Conservation (phyloP, 179 eudicot species). For the Nepenthes alata region DNA sequence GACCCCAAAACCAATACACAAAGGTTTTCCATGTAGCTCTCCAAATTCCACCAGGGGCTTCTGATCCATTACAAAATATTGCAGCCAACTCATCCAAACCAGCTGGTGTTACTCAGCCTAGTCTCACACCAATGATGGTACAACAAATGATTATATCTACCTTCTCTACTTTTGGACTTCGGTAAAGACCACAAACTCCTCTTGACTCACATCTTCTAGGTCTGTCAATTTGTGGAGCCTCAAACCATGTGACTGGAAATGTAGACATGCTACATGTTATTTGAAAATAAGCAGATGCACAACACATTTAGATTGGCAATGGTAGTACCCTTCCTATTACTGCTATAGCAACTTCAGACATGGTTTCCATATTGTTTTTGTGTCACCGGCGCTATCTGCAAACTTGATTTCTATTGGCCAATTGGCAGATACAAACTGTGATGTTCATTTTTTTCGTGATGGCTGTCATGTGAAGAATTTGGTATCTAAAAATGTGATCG, state of each 20-base stretch:
- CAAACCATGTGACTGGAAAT: neutral
- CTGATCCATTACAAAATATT: too few relatives aligned
- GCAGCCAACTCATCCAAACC: too few relatives aligned
- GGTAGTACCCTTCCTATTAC: slow-evolving; percentile 4
- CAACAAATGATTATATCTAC: slow-evolving; percentile 4
- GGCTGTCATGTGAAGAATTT: slow-evolving; percentile 3
- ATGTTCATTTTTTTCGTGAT: slow-evolving; percentile 1
- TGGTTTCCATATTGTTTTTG: neutral
- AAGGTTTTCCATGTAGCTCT: too few relatives aligned
- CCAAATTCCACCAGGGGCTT: too few relatives aligned
- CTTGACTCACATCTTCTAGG: neutral
- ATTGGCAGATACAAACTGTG: slow-evolving; percentile 1
- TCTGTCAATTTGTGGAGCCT: neutral
- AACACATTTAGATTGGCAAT: neutral
- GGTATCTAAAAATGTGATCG: neutral
- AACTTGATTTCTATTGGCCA: slow-evolving; percentile 7
- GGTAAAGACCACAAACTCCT: slow-evolving; percentile 1
- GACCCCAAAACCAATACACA: too few relatives aligned
- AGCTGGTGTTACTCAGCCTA: too few relatives aligned
- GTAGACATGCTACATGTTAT: neutral
- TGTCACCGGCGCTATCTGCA: neutral
- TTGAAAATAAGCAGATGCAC: neutral
- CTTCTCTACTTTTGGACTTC: neutral
- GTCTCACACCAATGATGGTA: neutral
- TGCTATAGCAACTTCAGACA: neutral